Conservation (phyloP, 257 asterid species). For the Gardenia jasminoides region DNA sequence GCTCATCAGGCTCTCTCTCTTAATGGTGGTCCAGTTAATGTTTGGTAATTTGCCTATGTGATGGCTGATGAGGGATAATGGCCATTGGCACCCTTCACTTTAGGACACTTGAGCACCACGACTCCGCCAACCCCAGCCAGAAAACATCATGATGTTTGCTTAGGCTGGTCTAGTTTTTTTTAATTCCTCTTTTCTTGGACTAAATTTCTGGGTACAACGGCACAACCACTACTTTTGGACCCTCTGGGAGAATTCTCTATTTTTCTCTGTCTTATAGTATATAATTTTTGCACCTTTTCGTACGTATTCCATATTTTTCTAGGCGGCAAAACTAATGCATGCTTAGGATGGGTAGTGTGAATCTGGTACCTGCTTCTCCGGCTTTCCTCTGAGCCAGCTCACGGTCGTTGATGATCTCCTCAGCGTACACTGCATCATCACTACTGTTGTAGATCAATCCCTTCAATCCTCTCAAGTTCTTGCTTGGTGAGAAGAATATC, state of each 20-base stretch:
- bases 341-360: not conserved
- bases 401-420: conserved; percentile 60
- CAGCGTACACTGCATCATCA: conserved; percentile 33
- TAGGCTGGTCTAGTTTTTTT: conserved; percentile 21
- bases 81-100: not conserved
- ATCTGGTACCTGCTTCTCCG: conserved; percentile 66
- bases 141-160: conserved; percentile 34
- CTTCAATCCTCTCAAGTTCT: conserved; percentile 64
- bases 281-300: not conserved
- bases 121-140: conserved; percentile 28
- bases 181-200: conserved; percentile 11
- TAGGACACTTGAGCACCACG: not conserved
- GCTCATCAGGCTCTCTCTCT: not conserved
- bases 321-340: conserved; percentile 15
- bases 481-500: conserved; percentile 55
- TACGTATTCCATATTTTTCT: conserved; percentile 5
- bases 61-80: not conserved
- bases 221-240: conserved; percentile 29
- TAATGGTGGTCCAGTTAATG: conserved; percentile 4
- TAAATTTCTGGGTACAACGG: conserved; percentile 26
- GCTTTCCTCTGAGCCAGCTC: conserved; percentile 86
- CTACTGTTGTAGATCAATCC: conserved; percentile 42
- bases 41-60: not conserved
- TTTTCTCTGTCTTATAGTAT: no score
- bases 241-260: not conserved